These are phyloP conservation scores for Debaryomyces robertsiae DNA, from an alignment of 1,139 yeast genomes.

Conservation along the genomic window DNA sequence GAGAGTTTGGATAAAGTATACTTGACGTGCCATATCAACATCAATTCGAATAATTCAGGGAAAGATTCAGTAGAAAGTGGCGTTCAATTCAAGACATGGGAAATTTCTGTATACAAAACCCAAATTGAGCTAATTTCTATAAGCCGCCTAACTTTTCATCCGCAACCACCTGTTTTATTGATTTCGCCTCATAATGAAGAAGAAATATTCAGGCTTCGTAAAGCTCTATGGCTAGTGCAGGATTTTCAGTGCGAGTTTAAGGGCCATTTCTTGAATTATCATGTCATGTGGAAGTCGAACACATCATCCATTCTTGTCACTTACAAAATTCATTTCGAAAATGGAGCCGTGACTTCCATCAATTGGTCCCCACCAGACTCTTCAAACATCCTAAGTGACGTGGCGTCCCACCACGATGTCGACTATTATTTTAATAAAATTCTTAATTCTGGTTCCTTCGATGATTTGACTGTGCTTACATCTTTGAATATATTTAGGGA, in stretches of 20 bases:
- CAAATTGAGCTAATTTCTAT: conserved; percentile 27
- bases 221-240: conserved; percentile 54
- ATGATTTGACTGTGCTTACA: conserved; percentile 45
- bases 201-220: conserved; percentile 14
- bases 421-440: conserved; percentile 45
- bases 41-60: conserved; percentile 12
- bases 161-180: conserved; percentile 26
- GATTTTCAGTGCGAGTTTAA: conserved; percentile 37
- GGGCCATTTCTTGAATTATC: conserved; percentile 24
- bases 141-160: conserved; percentile 28
- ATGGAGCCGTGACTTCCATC: conserved; percentile 22
- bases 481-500: conserved; percentile 36
- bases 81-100: conserved; percentile 27
- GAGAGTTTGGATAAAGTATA: conserved; percentile 15
- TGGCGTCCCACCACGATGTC: conserved; percentile 27
- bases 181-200: conserved; percentile 12
- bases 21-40: conserved; percentile 21
- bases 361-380: conserved; percentile 23
- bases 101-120: conserved; percentile 22
- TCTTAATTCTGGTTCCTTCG: conserved; percentile 52
- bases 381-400: conserved; percentile 5
- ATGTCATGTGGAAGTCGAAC: conserved; percentile 66
- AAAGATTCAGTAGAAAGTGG: conserved; percentile 21
- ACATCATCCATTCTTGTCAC: conserved; percentile 48
- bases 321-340: conserved; percentile 21